Base-by-base conservation (phyloP, 108 stramenopile genomes). In the Cyclotella cryptica region DNA sequence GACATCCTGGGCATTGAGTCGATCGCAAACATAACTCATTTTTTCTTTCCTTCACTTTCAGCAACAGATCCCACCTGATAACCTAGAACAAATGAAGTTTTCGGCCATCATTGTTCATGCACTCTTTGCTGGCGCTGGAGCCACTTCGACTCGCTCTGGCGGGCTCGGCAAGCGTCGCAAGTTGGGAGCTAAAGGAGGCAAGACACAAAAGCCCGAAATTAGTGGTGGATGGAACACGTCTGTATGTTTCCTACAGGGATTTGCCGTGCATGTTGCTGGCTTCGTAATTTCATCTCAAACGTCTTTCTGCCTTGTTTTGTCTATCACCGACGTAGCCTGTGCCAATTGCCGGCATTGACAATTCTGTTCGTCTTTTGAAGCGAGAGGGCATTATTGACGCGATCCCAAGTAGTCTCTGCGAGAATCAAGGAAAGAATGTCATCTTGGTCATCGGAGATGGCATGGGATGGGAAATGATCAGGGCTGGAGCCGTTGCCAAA, bases 391-490 rank as follows among this genome's bases (percentile, higher is more conserved):
- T 68, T 40, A 68, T 68, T 10, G 13, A 39, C 43, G 42, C 17
- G 44, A 51, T 27, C 66, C 18, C 47, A 26, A 66, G 13, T 26
- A 26, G 12, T 40, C 62, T 66, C 44, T 49, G 46, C 49, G 51
- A 52, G 85, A 43, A 71, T 86, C 41, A 26, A 17, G 65, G 54
- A 51, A 88, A 88, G 76, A 88, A 88, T 70, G 88, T 88, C 9
- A 84, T 88, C 49, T 69, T 86, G 69, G 85, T 88, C 13, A 51
- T 88, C 76, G 85, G 88, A 41, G 88, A 88, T 71, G 88, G 88
- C n/a, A 88, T 88, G 88, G 83, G 74, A 63, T 75, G 83, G 85
- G 85, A 88, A 46, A 88, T 88, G 88, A 73, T 82, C n/a, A 79
- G 88, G n/a, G 79, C 88, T 51, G 88, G 88, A 53, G 88, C 88